Percentiles rank a stretch among this genome's conserved stretches.
These are phyloP conservation scores for Capronia americana DNA, from an alignment of 2,329 filamentous ascomycete species.

Conservation along the genomic window DNA sequence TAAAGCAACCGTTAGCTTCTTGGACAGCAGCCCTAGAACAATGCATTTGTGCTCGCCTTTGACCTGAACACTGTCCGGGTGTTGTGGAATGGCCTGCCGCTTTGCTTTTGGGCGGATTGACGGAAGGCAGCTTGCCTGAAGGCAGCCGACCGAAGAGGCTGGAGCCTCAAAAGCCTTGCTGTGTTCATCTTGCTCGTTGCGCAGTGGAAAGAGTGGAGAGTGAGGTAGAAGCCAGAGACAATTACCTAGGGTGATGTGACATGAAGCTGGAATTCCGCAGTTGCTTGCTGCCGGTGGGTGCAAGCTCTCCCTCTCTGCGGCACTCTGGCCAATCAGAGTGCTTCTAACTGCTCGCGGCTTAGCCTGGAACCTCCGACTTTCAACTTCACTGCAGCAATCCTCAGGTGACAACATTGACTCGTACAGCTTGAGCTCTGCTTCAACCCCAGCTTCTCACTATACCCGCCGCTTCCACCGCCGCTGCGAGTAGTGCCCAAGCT, in stretches of 20 bases:
- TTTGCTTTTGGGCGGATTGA: conserved; percentile 36
- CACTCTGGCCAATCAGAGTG: conserved; percentile 26
- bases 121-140: conserved; percentile 35
- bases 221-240: conserved; percentile 1
- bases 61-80: conserved; percentile 34
- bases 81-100: conserved; percentile 37
- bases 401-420: conserved; percentile 31
- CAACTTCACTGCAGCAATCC: conserved; percentile 18
- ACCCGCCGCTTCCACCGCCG: conserved; percentile 32
- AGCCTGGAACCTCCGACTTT: conserved; percentile 27
- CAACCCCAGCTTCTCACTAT: conserved; percentile 49
- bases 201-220: conserved; percentile 37
- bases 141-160: conserved; percentile 39
- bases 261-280: conserved; percentile 25
- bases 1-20: conserved; percentile 44
- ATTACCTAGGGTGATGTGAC: background rate
- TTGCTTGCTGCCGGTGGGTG: conserved; percentile 24
- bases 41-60: conserved; percentile 33
- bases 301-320: conserved; percentile 13
- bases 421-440: conserved; percentile 15
- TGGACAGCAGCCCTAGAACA: background rate
- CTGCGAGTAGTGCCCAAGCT: conserved; percentile 46
- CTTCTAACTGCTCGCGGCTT: conserved; percentile 21
- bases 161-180: conserved; percentile 37
- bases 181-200: conserved; percentile 36